Base-by-base conservation (phyloP, 2,329 filamentous ascomycete genomes). In the Nannizzia gypsea region DNA sequence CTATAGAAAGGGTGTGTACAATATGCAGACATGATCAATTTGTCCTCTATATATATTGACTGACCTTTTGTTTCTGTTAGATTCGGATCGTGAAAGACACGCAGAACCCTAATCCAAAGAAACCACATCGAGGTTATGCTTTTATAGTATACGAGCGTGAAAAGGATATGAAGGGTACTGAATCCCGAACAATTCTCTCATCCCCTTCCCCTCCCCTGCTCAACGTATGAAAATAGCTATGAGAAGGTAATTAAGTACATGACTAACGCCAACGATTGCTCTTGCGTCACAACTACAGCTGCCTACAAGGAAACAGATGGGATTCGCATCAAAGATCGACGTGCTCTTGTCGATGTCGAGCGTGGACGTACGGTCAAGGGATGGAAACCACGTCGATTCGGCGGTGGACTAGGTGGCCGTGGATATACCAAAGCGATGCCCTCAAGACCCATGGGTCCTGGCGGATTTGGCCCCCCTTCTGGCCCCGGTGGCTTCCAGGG, bases 131-230 rank as follows among this genome's bases (percentile, higher is more conserved):
- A 69, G 93, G 93, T 63, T 99, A 99, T 74, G 93, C 90, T 63
- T 99, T 99, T 71, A 87, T 99, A 67, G 89, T 97, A 59, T 99
- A 92, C 72, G 92, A 97, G 76, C 87, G 89, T 73, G 93, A 97
- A 77, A 91, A 92, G 76, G 93, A 97, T 73, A 96, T 97, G 91
- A 95, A 95, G 90, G 90, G 91, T 96, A 95, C 64, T 62, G 48
- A 58, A 60, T 72, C 74, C 72, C 70, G 65, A 69, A 66, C 66
- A 67, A 67, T 20, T n/a, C 13, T 3, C 31, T 67, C 67, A 70
- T 69, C 67, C 70, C 66, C 71, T 66, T 66, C 62, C 65, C 65
- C 64, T 62, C 64, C 59, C 40, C 40, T 55, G 56, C 44, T 56
- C 20, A 24, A 34, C 22, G 22, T 36, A 40, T 54, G n/a, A 31